Conservation (phyloP, 371 early-diverging fungal genomes). For the Mucor irregularis region DNA sequence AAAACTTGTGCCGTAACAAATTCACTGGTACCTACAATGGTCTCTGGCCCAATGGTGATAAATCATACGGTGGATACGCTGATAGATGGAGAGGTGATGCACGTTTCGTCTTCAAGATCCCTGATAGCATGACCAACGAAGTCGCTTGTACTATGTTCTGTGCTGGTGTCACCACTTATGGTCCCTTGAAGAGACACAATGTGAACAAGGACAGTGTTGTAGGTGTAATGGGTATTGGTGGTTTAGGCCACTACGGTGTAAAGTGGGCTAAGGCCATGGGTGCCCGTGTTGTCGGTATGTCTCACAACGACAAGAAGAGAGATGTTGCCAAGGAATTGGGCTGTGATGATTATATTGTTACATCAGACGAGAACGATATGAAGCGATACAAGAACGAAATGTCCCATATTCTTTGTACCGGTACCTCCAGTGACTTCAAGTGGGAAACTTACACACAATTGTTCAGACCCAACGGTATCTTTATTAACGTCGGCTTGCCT, state of each 20-base stretch:
- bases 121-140: conserved; percentile 48
- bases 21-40: conserved; percentile 62
- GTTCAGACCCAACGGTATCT: conserved; percentile 30
- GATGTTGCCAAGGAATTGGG: conserved; percentile 34
- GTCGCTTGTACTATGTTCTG: conserved; percentile 54
- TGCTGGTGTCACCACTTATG: conserved; percentile 63
- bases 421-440: conserved; percentile 33
- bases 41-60: conserved; percentile 51
- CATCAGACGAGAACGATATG: conserved; percentile 47
- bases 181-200: conserved; percentile 56
- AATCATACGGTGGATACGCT: conserved; percentile 62
- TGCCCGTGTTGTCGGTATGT: conserved; percentile 57
- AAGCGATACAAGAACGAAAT: conserved; percentile 43
- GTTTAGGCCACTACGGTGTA: conserved; percentile 70
- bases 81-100: conserved; percentile 55
- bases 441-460: conserved; percentile 39
- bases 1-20: conserved; percentile 39
- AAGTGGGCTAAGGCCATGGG: conserved; percentile 64
- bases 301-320: conserved; percentile 35
- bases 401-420: conserved; percentile 44
- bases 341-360: conserved; percentile 33
- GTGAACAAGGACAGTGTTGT: conserved; percentile 50
- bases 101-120: conserved; percentile 58
- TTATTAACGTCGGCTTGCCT: conserved; percentile 66
- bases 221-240: conserved; percentile 61